Base-by-base conservation (phyloP, 306 rosid genomes). In the Trifolium fragiferum region DNA sequence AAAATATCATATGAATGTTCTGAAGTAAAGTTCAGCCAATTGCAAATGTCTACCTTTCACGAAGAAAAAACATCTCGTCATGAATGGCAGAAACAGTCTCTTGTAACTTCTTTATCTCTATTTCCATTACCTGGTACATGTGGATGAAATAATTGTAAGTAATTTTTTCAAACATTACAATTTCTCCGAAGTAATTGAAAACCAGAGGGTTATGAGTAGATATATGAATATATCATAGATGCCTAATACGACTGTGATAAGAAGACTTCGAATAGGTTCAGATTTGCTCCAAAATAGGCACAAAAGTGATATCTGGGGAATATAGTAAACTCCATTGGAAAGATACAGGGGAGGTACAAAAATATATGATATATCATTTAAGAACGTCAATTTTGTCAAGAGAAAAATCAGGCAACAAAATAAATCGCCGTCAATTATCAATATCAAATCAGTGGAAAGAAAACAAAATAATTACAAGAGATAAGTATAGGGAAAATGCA, bases 1-100 rank as follows among this genome's bases (percentile, higher is more conserved):
- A 35, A 57, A 44, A 44, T 57, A 73, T 58, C 38, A 62, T 44
- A 44, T 10, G 63, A 47, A 20, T 27, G 16, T 14, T 11, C 41
- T 50, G 5, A 23, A 43, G 66, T 54, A 57, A 30, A 30, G 76
- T 2, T 61, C 60, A 68, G 57, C 59, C 37, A 72, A 41, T 30
- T 74, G 57, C 11, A 13, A 21, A 54, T 13, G 57, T 73, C 71
- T 81, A 94, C 99, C 95, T 90, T 78, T 83, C 84, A 5, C 96
- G 93, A 67, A 94, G 97, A 86, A 79, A 83, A 73, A 46, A 79
- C 96, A 94, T 94, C 73, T 94, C 99, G 1, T 92, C 95, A 18
- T 90, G 93, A 85, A 94, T 94, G 79, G 92, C 82, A 72, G 72
- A 1, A 14, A 88, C 91, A 47, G 92, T 78, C 0, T 90, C 99